Percentiles rank a stretch among this genome's conserved stretches.
These are phyloP conservation scores for Moringa oleifera DNA, from an alignment of 345 rosid genomes.

Conservation along the genomic window DNA sequence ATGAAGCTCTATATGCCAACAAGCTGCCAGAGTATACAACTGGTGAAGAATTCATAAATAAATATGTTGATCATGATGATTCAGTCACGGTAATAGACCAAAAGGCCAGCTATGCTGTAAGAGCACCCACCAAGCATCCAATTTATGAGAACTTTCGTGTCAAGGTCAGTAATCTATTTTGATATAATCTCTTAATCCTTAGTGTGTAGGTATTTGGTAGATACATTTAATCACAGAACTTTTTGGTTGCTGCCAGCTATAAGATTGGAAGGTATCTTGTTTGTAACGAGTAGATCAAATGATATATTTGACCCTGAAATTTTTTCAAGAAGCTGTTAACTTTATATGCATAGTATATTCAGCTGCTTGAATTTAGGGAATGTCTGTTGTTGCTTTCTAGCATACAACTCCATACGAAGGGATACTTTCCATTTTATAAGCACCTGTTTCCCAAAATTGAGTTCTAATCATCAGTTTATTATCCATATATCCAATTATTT, in stretches of 20 bases:
- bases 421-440: no score
- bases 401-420: no score
- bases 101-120: slow-evolving; percentile 50
- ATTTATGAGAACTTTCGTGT: slow-evolving; percentile 83
- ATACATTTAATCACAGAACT: background rate
- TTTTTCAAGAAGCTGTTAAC: no score
- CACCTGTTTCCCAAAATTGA: no score
- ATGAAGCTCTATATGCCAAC: slow-evolving; percentile 59
- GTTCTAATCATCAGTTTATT: no score
- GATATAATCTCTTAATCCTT: background rate
- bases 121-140: slow-evolving; percentile 73
- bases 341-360: no score
- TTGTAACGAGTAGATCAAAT: background rate
- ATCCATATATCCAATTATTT: no score
- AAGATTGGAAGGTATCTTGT: background rate
- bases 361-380: no score
- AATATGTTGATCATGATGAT: slow-evolving; percentile 64
- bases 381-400: no score
- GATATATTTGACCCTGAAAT: no score
- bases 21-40: slow-evolving; percentile 56
- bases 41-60: slow-evolving; percentile 60
- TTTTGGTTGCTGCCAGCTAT: background rate
- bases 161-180: slow-evolving; percentile 35
- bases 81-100: slow-evolving; percentile 70
- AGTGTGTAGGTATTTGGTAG: background rate